Base-by-base conservation (phyloP, 139 green algal genomes). In the Chlorokybus atmophyticus region DNA sequence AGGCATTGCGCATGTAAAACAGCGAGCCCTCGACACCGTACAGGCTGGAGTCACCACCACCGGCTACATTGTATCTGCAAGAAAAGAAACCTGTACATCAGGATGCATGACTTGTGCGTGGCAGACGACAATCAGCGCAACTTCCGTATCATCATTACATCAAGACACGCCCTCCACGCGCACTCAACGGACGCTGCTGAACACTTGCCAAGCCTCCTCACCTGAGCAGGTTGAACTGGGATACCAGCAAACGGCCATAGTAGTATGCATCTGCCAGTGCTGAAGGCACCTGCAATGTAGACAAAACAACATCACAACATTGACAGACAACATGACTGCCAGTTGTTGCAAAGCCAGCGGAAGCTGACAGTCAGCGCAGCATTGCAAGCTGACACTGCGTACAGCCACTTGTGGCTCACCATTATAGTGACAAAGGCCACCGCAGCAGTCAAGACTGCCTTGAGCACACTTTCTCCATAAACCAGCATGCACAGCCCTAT, bases 1-100 rank as follows among this genome's bases (percentile, higher is more conserved):
- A 28, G 10, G 54, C 73, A 53, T 91, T 93, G 10, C 75, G 62
- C 31, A 90, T 39, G 70, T 92, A 92, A 66, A 77, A 92, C n/a
- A 40, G 32, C 10, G 62, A 21, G 1, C 35, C 28, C 55, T 92
- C 83, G 2, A 88, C 68, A 23, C 83, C 83, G 59, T 92, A 92
- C 39, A 92, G 65, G 0, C 67, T 59, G 40, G 32, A 57, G 25
- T 74, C 67, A 17, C 64, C 67, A 24, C 67, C 63, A 17, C 65
- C 65, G 1, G 27, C 50, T 23, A 55, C 29, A 30, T 73, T 73
- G 42, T 73, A 73, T 3, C 17, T n/a, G n/a, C n/a, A n/a, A n/a
- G n/a, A n/a, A n/a, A n/a, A n/a, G n/a, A n/a, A n/a, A 10, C 38
- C 38, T 44, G 38, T n/a, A n/a, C n/a, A n/a, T n/a, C n/a, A n/a